Percentiles rank a stretch among this genome's conserved stretches.
phyloP scores from a whole-genome alignment of 345 rosid species.

The Citrus maxima region DNA sequence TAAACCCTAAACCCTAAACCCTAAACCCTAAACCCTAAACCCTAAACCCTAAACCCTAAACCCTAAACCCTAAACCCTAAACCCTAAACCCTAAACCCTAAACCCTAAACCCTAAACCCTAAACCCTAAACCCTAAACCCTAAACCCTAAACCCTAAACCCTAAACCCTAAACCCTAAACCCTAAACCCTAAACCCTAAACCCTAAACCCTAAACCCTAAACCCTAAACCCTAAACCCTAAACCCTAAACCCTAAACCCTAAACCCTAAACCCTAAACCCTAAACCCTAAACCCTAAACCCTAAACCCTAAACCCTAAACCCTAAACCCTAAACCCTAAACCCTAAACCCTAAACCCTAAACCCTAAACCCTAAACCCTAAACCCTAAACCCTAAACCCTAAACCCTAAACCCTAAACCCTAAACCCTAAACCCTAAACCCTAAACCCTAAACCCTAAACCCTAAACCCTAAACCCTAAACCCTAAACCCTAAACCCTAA shows the following conservation, averaged over 20 bases:
- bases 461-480: constrained; percentile 2
- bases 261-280: neutral
- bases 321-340: neutral
- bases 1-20: constrained; percentile 9
- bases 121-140: neutral
- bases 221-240: neutral
- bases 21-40: constrained; percentile 2
- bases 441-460: neutral
- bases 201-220: constrained; percentile 8
- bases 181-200: neutral
- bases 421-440: constrained; percentile 9
- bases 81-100: constrained; percentile 12
- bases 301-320: neutral
- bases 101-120: constrained; percentile 5
- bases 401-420: constrained; percentile 14
- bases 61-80: neutral
- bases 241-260: neutral
- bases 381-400: constrained; percentile 16
- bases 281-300: neutral
- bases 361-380: constrained; percentile 8
- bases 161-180: neutral
- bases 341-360: constrained; percentile 4
- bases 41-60: constrained; percentile 9
- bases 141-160: constrained; percentile 2
- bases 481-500: constrained; percentile 10